These are phyloP conservation scores for Aspergillus ellipticus DNA, from an alignment of 495 filamentous ascomycete genomes.

Conservation along the genomic window DNA sequence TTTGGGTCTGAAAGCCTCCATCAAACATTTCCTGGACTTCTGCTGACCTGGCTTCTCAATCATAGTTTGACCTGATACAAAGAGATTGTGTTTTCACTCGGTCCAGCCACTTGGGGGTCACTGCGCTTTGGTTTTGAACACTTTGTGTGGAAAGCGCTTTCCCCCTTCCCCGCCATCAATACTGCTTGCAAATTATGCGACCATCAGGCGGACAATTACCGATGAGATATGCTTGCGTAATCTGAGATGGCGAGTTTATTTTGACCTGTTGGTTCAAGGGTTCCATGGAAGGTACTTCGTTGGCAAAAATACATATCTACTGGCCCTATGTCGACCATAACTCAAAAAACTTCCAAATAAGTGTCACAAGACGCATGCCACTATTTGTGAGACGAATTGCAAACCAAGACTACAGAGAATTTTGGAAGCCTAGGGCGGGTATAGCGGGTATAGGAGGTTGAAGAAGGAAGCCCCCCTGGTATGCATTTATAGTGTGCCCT, in stretches of 20 bases:
- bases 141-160: no score
- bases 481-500: neutral
- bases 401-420: neutral
- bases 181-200: no score
- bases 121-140: neutral
- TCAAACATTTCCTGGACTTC: neutral
- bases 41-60: slow-evolving; percentile 4
- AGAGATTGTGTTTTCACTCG: neutral
- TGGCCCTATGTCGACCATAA: neutral
- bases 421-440: neutral
- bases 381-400: neutral
- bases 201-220: no score
- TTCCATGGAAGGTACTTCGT: neutral
- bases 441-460: neutral
- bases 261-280: neutral
- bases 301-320: neutral
- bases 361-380: neutral
- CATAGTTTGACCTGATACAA: neutral
- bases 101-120: neutral
- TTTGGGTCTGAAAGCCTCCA: slow-evolving; percentile 54
- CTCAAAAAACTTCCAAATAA: neutral
- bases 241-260: neutral
- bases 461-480: neutral
- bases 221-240: neutral
- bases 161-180: no score